phyloP scores from a whole-genome alignment of 768 basidiomycete genomes.

The Tulasnella sp. region DNA sequence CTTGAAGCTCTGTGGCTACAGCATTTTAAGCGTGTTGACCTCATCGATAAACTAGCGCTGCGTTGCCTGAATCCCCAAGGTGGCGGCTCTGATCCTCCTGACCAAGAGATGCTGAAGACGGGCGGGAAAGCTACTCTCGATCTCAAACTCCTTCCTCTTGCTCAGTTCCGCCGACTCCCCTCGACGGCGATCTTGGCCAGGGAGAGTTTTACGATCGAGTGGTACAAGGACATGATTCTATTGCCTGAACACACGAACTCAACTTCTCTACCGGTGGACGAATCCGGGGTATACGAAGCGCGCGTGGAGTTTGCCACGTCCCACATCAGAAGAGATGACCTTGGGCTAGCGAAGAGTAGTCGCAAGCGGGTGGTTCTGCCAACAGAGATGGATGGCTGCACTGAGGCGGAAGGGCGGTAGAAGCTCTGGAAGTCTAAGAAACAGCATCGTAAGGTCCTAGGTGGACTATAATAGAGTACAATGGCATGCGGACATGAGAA shows the following conservation, averaged over 20 bases:
- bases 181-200: neutral
- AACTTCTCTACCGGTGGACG: neutral
- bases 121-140: conserved; percentile 40
- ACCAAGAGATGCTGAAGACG: neutral
- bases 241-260: neutral
- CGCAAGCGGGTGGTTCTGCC: neutral
- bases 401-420: neutral
- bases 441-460: neutral
- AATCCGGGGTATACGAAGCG: conserved; percentile 8
- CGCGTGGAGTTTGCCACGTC: neutral
- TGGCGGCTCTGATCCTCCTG: neutral
- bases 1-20: conserved; percentile 69
- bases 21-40: conserved; percentile 53
- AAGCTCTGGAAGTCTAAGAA: neutral
- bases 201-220: conserved; percentile 5
- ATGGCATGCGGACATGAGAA: neutral
- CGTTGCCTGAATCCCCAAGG: neutral
- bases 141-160: conserved; percentile 58
- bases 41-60: conserved; percentile 52
- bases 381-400: neutral
- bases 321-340: neutral
- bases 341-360: neutral
- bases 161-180: conserved; percentile 44
- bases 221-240: neutral
- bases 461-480: neutral